These are phyloP conservation scores for Ceratocystis cacaofunesta DNA, from an alignment of 2,329 filamentous ascomycete genomes.

Conservation along the genomic window DNA sequence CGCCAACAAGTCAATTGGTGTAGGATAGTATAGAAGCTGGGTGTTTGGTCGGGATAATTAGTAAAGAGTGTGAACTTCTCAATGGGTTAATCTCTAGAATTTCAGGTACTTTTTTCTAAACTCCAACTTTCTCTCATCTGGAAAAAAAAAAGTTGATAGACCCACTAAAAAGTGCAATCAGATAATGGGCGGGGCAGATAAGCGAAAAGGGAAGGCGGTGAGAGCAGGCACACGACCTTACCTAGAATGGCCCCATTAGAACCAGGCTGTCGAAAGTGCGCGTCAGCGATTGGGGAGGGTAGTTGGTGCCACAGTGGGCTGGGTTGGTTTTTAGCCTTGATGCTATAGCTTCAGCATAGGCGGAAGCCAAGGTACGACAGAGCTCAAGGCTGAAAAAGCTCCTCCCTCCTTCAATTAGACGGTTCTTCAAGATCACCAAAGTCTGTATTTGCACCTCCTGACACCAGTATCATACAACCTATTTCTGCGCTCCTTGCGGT, in stretches of 20 bases:
- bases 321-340: not conserved
- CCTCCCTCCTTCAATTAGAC: not conserved
- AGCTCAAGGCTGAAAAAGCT: conserved; percentile 16
- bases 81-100: not conserved
- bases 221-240: conserved; percentile 23
- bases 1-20: not conserved
- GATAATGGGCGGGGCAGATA: conserved; percentile 17
- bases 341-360: conserved; percentile 15
- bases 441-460: not conserved
- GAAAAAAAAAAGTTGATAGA: conserved; percentile 16
- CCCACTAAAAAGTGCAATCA: conserved; percentile 17
- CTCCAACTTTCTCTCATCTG: conserved; percentile 11
- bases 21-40: not conserved
- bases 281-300: conserved; percentile 9
- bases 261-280: conserved; percentile 17
- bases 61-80: not conserved
- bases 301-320: conserved; percentile 11
- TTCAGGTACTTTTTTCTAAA: conserved; percentile 17
- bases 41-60: not conserved
- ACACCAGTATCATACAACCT: not conserved
- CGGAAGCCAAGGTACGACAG: conserved; percentile 11
- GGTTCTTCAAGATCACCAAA: conserved; percentile 4
- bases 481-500: not conserved
- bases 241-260: not conserved
- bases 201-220: conserved; percentile 22